Evolutionary conservation across 345 rosid genomes (phyloP).

Genomic region (Microthlaspi erraticum): DNA sequence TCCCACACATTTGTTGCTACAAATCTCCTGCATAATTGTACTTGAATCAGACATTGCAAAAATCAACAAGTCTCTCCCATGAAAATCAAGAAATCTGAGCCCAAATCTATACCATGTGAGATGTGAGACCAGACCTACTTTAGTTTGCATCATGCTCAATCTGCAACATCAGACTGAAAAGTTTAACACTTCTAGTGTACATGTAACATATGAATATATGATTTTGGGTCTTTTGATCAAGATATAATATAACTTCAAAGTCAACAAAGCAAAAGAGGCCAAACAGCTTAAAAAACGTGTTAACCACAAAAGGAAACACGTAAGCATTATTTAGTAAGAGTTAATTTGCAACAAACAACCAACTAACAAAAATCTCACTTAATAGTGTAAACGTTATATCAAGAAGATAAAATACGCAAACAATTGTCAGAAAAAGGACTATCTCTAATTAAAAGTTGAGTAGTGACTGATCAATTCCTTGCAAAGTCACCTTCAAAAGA

Average conservation of each 20-base stretch:
- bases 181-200: not conserved
- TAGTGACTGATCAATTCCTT: slow-evolving; percentile 27
- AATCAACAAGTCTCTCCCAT: slow-evolving; percentile 15
- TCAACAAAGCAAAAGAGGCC: slow-evolving; percentile 20
- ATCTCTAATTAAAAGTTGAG: slow-evolving; percentile 2
- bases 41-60: slow-evolving; percentile 30
- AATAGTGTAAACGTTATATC: not conserved
- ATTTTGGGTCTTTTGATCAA: no score
- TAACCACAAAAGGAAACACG: slow-evolving; percentile 28
- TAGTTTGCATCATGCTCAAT: slow-evolving; percentile 18
- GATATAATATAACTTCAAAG: no score
- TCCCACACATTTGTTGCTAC: slow-evolving; percentile 36
- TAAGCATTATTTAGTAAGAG: slow-evolving; percentile 19
- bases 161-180: slow-evolving; percentile 13
- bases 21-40: slow-evolving; percentile 34
- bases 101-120: slow-evolving; percentile 20
- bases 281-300: slow-evolving; percentile 13
- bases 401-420: slow-evolving; percentile 10
- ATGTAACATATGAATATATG: no score
- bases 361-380: slow-evolving; percentile 16
- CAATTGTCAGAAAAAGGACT: slow-evolving; percentile 12
- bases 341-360: slow-evolving; percentile 28
- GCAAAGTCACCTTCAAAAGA: slow-evolving; percentile 32
- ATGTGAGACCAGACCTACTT: not conserved
- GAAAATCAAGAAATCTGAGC: slow-evolving; percentile 7